Conservation (phyloP, 345 rosid species). For the Hibiscus tridactylites region DNA sequence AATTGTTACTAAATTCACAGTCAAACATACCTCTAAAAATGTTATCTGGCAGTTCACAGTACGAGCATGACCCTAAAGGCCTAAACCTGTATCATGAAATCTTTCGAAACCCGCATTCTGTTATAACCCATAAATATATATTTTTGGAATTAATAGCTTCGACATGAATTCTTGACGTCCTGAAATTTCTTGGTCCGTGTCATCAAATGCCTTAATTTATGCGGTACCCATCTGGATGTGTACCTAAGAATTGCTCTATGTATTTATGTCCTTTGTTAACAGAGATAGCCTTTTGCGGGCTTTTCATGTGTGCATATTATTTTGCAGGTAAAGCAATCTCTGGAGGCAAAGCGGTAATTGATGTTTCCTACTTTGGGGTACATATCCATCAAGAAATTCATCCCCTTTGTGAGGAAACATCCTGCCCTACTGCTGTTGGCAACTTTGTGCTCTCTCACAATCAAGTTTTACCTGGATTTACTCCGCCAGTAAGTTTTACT, state of each 20-base stretch:
- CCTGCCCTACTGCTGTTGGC: conserved; percentile 39
- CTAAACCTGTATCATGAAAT: neutral
- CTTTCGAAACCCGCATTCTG: no score
- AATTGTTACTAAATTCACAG: neutral
- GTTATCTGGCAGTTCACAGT: neutral
- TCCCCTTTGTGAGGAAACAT: conserved; percentile 39
- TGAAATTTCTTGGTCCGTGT: neutral
- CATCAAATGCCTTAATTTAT: neutral
- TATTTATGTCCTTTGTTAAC: no score
- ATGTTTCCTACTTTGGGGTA: conserved; percentile 33
- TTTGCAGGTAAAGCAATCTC: conserved; percentile 26
- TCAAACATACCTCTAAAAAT: neutral
- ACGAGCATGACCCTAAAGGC: neutral
- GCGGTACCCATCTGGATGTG: neutral
- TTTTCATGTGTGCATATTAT: neutral
- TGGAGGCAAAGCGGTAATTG: conserved; percentile 37
- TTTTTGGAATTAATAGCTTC: neutral
- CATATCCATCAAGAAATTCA: conserved; percentile 40
- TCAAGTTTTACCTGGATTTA: conserved; percentile 34
- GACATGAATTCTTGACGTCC: neutral
- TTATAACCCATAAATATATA: no score
- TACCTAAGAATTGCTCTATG: no score
- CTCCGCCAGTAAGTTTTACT: conserved; percentile 43
- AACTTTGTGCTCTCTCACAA: conserved; percentile 46
- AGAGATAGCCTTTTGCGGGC: no score